phyloP scores from a whole-genome alignment of 768 basidiomycete genomes.

The Leccinum arenicola region DNA sequence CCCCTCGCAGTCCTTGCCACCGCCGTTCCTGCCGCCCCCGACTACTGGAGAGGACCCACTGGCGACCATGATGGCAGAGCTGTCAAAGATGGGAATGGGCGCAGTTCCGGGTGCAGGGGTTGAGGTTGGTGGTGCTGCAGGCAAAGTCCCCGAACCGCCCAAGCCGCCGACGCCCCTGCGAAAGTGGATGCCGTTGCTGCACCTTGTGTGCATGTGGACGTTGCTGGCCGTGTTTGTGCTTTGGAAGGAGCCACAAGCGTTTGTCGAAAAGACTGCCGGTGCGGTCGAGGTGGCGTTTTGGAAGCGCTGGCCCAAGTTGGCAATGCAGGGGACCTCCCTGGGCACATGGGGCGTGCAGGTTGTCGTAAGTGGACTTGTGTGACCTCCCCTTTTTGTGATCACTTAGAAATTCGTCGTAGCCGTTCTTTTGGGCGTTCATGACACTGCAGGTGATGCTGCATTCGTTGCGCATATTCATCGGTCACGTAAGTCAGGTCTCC shows the following conservation, averaged over 20 bases:
- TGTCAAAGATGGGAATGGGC: conserved; percentile 30
- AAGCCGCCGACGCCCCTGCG: conserved; percentile 48
- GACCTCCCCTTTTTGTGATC: background rate
- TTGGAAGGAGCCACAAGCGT: conserved; percentile 57
- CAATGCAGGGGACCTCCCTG: conserved; percentile 33
- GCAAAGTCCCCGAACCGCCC: conserved; percentile 29
- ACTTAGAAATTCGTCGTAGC: conserved; percentile 36
- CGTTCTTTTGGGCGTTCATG: conserved; percentile 81
- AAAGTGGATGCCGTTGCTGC: conserved; percentile 63
- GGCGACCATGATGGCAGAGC: conserved; percentile 40
- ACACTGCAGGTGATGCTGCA: conserved; percentile 71
- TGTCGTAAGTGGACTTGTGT: conserved; percentile 44
- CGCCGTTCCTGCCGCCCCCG: conserved; percentile 3
- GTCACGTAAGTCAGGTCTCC: conserved; percentile 48
- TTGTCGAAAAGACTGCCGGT: conserved; percentile 37
- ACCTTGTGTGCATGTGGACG: conserved; percentile 61
- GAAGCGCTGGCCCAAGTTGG: conserved; percentile 64
- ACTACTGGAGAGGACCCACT: conserved; percentile 40
- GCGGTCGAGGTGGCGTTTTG: conserved; percentile 39
- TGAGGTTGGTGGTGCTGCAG: conserved; percentile 1
- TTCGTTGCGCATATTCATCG: conserved; percentile 67
- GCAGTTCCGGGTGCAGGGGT: conserved; percentile 12
- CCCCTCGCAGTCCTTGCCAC: conserved; percentile 9
- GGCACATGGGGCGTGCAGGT: conserved; percentile 50
- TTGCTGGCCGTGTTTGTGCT: conserved; percentile 68